phyloP scores from a whole-genome alignment of 805 yeast genomes.

The Sugiyamaella chiloensis region DNA sequence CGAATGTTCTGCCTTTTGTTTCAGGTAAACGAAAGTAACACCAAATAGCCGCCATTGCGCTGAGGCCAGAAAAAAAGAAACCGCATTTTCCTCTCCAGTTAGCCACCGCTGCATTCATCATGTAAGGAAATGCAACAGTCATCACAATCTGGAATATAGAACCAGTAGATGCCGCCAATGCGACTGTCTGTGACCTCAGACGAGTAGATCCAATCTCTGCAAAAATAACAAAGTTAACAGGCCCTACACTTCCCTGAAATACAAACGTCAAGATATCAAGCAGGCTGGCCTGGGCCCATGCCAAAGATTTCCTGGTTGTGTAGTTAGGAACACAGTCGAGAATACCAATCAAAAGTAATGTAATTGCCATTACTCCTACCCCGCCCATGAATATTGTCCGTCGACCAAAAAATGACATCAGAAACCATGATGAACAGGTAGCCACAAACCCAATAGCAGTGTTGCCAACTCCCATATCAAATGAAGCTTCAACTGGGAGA shows the following conservation, averaged over 20 bases:
- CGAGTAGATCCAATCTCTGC: conserved; percentile 33
- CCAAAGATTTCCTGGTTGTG: too few relatives aligned
- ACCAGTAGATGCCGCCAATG: conserved; percentile 37
- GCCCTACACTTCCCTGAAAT: conserved; percentile 43
- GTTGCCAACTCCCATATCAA: conserved; percentile 40
- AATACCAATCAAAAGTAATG: conserved; percentile 43
- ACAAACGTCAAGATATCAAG: conserved; percentile 24
- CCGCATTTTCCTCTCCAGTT: conserved; percentile 45
- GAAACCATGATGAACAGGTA: conserved; percentile 27
- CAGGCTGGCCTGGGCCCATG: conserved; percentile 11
- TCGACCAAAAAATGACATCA: conserved; percentile 23
- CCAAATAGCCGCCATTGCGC: conserved; percentile 45
- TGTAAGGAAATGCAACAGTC: conserved; percentile 50
- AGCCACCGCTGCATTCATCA: conserved; percentile 39
- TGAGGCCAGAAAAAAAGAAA: conserved; percentile 46
- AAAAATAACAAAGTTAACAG: conserved; percentile 39
- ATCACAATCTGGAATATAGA: conserved; percentile 34
- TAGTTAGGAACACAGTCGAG: conserved; percentile 10
- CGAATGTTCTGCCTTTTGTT: conserved; percentile 53
- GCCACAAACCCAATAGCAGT: conserved; percentile 46
- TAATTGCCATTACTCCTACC: conserved; percentile 33
- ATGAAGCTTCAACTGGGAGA: conserved; percentile 30
- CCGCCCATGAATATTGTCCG: conserved; percentile 30
- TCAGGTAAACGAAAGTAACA: conserved; percentile 55
- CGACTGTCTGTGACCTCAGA: conserved; percentile 42